Conservation (phyloP, 2,329 filamentous ascomycete genomes). For the Aspergillus fischeri region DNA sequence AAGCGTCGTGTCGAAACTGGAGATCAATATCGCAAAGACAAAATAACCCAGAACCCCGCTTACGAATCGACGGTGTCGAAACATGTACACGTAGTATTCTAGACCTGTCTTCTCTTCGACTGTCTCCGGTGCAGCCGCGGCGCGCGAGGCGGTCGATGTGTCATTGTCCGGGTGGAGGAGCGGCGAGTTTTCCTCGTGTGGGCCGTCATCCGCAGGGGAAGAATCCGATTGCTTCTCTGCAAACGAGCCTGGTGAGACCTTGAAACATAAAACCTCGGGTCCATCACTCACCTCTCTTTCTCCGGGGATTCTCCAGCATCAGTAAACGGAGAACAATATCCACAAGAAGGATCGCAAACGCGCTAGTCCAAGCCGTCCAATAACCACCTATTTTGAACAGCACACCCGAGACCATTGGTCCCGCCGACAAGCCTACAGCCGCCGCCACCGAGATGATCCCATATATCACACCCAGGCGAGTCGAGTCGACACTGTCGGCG, state of each 20-base stretch:
- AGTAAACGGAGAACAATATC: conserved; percentile 27
- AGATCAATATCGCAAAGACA: conserved; percentile 48
- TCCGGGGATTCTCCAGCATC: conserved; percentile 13
- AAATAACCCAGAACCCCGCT: conserved; percentile 42
- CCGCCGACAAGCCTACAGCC: conserved; percentile 22
- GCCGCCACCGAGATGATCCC: conserved; percentile 23
- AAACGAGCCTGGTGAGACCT: background rate
- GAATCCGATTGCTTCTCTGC: background rate
- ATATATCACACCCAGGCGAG: conserved; percentile 23
- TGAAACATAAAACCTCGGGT: background rate
- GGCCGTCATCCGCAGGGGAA: background rate
- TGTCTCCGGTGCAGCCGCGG: background rate
- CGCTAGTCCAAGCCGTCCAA: conserved; percentile 26
- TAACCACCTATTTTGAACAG: conserved; percentile 27
- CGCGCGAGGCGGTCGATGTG: background rate
- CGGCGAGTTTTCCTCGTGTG: conserved; percentile 7
- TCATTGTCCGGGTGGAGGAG: conserved; percentile 1
- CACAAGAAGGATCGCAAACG: conserved; percentile 21
- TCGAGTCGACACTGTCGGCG: conserved; percentile 20
- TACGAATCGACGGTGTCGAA: conserved; percentile 40
- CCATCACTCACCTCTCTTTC: background rate
- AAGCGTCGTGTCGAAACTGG: conserved; percentile 54
- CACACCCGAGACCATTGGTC: conserved; percentile 25
- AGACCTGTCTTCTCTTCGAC: conserved; percentile 4
- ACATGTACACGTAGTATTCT: conserved; percentile 34